Percentiles rank a stretch among this genome's conserved stretches.
phyloP scores from a whole-genome alignment of 78 protist genomes.

The Polysphondylium violaceum region DNA sequence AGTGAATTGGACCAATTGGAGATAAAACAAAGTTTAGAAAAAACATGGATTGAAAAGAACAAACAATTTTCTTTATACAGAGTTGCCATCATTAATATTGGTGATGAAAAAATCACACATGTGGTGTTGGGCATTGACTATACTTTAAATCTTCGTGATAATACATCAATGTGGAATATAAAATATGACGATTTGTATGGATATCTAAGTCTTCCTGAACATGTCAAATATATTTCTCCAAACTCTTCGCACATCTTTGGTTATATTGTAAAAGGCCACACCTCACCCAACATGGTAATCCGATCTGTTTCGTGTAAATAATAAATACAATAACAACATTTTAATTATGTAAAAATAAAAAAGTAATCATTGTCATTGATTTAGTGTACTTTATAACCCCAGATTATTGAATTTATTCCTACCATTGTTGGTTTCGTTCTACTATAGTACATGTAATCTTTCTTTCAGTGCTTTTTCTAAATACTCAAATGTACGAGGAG shows the following conservation, averaged over 20 bases:
- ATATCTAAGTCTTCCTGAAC: background rate
- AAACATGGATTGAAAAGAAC: constrained; percentile 18
- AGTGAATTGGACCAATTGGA: background rate
- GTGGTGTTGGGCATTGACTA: constrained; percentile 6
- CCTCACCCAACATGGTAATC: constrained; percentile 22
- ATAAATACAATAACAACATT: too few relatives aligned
- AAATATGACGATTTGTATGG: background rate
- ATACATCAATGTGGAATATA: constrained; percentile 28
- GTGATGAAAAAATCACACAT: background rate
- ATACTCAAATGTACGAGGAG: background rate
- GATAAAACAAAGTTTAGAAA: constrained; percentile 26
- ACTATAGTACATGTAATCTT: background rate
- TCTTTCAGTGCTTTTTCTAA: background rate
- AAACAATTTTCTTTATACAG: constrained; percentile 6
- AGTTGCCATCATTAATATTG: constrained; percentile 14
- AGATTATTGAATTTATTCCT: too few relatives aligned
- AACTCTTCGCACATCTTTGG: background rate
- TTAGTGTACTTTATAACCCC: too few relatives aligned
- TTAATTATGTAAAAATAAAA: too few relatives aligned
- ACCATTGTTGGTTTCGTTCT: too few relatives aligned
- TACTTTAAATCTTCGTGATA: background rate
- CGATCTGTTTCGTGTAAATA: background rate
- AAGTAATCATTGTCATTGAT: too few relatives aligned
- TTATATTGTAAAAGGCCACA: constrained; percentile 13
- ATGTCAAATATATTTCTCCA: background rate